A percentile compares a stretch with the other conserved stretches of the same genome.
Conservation (phyloP, 306 rosid genomes). For the Morella rubra region DNA sequence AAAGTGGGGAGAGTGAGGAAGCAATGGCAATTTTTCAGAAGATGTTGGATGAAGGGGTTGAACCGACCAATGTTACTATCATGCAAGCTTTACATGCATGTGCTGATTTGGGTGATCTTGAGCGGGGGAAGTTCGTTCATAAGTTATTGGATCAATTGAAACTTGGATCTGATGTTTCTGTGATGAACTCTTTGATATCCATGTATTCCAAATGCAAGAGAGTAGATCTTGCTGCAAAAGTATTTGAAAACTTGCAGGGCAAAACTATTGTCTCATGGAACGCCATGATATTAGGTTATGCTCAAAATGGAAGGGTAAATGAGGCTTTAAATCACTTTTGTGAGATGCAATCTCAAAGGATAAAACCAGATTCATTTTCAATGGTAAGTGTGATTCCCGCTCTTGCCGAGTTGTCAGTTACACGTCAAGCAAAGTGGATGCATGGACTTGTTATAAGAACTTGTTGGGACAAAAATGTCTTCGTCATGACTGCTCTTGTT, state of each 20-base stretch:
- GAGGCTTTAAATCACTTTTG: conserved; percentile 67
- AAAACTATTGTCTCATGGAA: conserved; percentile 86
- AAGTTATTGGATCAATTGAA: conserved; percentile 47
- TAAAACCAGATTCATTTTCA: conserved; percentile 79
- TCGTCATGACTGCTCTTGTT: conserved; percentile 75
- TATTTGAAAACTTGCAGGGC: conserved; percentile 49
- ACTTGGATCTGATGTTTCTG: conserved; percentile 53
- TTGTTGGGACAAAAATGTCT: conserved; percentile 63
- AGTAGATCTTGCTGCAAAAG: conserved; percentile 66
- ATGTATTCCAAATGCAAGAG: conserved; percentile 87
- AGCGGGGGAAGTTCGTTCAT: conserved; percentile 60
- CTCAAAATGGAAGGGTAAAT: conserved; percentile 65
- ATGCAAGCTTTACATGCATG: conserved; percentile 85
- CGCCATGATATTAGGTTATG: conserved; percentile 86
- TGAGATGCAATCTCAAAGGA: conserved; percentile 55
- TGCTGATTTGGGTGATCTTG: conserved; percentile 75
- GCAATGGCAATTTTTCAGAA: conserved; percentile 56
- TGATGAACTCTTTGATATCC: conserved; percentile 84
- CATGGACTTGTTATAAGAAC: conserved; percentile 75
- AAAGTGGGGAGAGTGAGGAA: conserved; percentile 62
- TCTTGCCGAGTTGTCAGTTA: conserved; percentile 75
- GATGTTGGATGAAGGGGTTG: conserved; percentile 70
- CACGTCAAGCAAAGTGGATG: conserved; percentile 90
- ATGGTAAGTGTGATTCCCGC: conserved; percentile 83
- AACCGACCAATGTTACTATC: conserved; percentile 64